Evolutionary conservation across 1,139 yeast genomes (phyloP).

Genomic region (Blastobotrys buckinghamii): DNA sequence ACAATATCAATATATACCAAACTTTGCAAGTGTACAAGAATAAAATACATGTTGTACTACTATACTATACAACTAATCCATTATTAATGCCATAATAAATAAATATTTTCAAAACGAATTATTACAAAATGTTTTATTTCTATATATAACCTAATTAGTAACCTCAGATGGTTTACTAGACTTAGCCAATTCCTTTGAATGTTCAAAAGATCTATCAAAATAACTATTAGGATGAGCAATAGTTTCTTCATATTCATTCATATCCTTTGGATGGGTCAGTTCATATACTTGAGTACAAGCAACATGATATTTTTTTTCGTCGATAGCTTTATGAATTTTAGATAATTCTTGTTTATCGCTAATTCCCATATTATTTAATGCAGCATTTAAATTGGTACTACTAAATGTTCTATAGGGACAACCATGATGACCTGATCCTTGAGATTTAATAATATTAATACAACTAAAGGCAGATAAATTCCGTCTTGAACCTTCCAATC

Average conservation of each 20-base stretch:
- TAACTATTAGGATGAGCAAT: slow-evolving; percentile 86
- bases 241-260: slow-evolving; percentile 35
- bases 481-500: slow-evolving; percentile 83
- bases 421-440: slow-evolving; percentile 70
- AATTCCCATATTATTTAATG: slow-evolving; percentile 63
- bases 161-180: no score
- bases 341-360: slow-evolving; percentile 56
- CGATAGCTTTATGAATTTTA: slow-evolving; percentile 60
- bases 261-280: slow-evolving; percentile 50
- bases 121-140: no score
- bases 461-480: slow-evolving; percentile 87
- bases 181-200: not conserved
- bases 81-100: no score
- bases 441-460: slow-evolving; percentile 64
- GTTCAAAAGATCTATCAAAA: slow-evolving; percentile 43
- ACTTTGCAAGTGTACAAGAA: no score
- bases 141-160: no score
- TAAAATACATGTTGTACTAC: no score
- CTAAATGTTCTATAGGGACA: slow-evolving; percentile 84
- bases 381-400: slow-evolving; percentile 50
- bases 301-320: slow-evolving; percentile 58
- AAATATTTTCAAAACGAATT: no score
- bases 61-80: no score
- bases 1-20: no score
- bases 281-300: slow-evolving; percentile 93